Evolutionary conservation across 352 stramenopile species (phyloP), one percentile per base, ranked within the genome.

Genomic region (Pythium volutum): DNA sequence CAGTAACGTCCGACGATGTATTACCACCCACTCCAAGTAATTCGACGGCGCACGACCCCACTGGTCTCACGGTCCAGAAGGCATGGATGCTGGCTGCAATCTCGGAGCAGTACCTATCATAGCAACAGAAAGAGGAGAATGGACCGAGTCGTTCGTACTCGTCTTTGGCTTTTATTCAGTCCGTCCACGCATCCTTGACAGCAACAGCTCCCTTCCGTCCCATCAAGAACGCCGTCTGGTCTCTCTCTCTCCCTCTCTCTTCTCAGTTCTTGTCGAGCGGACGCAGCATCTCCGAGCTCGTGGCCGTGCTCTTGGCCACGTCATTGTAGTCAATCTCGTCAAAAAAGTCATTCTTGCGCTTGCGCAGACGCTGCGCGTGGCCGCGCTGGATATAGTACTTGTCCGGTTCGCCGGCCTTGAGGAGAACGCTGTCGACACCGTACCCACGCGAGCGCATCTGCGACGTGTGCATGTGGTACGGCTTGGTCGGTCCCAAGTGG

Each of bases 261-360:
- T 87, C n/a, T n/a, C n/a, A 94, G 71, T 84, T 89, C 64, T 87
- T 74, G 67, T 84, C 67, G 6, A 75, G 57, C 6, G 76, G 74
- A 59, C 83, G 81, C 63, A 95, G 70, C 49, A 73, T 63, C 59
- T 85, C 69, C 18, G 59, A 76, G 64, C 66, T 75, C 57, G 71
- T 74, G 47, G 70, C 55, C 27, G 70, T 55, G 31, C 75, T 67
- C 20, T 71, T 70, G 23, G 84, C 49, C 33, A 77, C 77, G 70
- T 95, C 80, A 76, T 95, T 95, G 80, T 93, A 93, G 74, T 95
- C 80, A 38, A 93, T 69, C 14, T 91, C 74, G 41, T 88, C 81
- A 47, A 87, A 88, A 58, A 79, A 83, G 53, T 84, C 70, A 43
- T 67, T 58, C 42, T 75, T 73, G 64, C 74, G 82, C 72, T 93